Evolutionary conservation across 169 alveolate species (phyloP).

Genomic region (Plasmodium sp.): DNA sequence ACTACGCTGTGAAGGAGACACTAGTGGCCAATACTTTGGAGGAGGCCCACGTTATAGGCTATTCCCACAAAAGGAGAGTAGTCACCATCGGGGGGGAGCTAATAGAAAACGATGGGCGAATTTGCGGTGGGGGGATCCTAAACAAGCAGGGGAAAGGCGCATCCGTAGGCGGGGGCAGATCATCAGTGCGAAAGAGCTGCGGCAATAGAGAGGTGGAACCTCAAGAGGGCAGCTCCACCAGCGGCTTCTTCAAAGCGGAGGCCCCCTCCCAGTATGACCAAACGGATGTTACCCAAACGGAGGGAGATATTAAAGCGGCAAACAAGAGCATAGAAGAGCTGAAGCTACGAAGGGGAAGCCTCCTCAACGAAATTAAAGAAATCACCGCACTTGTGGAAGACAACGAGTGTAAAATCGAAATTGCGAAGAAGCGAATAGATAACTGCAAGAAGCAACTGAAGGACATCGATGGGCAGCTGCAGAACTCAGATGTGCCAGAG

Average conservation of each 20-base stretch:
- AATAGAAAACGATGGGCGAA: constrained; percentile 94
- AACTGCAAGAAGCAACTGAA: constrained; percentile 55
- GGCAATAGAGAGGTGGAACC: background rate
- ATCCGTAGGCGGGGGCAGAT: background rate
- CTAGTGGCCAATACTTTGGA: constrained; percentile 91
- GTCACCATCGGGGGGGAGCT: constrained; percentile 95
- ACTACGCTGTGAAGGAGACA: constrained; percentile 92
- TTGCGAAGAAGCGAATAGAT: constrained; percentile 47
- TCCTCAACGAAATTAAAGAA: constrained; percentile 39
- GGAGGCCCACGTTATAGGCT: constrained; percentile 90
- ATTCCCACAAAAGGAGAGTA: constrained; percentile 90
- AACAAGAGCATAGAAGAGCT: constrained; percentile 31
- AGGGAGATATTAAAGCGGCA: background rate
- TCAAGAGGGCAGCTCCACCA: too few relatives aligned
- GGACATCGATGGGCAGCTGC: constrained; percentile 69
- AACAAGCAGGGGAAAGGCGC: constrained; percentile 51
- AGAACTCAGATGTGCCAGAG: constrained; percentile 64
- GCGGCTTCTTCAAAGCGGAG: background rate
- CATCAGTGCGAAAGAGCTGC: background rate
- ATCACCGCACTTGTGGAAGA: constrained; percentile 26
- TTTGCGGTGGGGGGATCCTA: constrained; percentile 92
- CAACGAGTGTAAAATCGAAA: constrained; percentile 65
- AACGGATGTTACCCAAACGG: constrained; percentile 7
- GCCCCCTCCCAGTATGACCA: constrained; percentile 34
- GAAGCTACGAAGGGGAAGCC: background rate